Evolutionary conservation across 805 yeast genomes (phyloP), one percentile per base, ranked within the genome.

Genomic region (Schizosaccharomyces cryophilus): DNA sequence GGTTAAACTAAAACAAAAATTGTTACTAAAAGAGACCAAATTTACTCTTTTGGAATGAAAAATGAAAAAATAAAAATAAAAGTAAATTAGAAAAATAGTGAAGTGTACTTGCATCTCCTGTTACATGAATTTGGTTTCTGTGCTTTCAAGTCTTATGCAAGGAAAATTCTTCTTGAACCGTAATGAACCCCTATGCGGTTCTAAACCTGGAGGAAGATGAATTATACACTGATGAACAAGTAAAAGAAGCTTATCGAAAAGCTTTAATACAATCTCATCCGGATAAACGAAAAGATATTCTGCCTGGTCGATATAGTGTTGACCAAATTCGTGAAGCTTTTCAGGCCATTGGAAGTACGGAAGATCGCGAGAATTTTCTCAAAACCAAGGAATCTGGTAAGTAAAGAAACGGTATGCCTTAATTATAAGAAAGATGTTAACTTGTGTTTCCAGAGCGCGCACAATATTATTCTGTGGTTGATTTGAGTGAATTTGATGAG

Each of bases 191-290:
- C 51, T 45, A 45, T 45, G 21, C 51, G 51, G 75, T 90, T 67
- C 85, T 79, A 71, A 85, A 80, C 72, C 96, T 96, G 40, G 80
- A 79, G 66, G 80, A 78, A 54, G 96, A 96, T 64, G 96, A 90
- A 75, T 81, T 9, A 15, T 19, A 29, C 24, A 21, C 42, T 40
- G 45, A 29, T 40, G 60, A 56, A 19, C 60, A 56, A 29, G 47
- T 56, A 78, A 67, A 77, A 80, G 68, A 82, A 56, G 60, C 60
- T 19, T 56, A 56, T 7, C 26, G 30, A 15, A 31, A 11, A 19
- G 58, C 58, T 9, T 31, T 54, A 13, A 17, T 54, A 19, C 26
- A 31, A 19, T 26, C 29, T 11, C 58, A 54, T n/a, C 58, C 58
- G 4, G 58, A 54, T n/a, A 54, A 54, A 31, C 31, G 30, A 54